phyloP scores from a whole-genome alignment of 352 stramenopile genomes.

The Globisporangium rhizosaccharum region DNA sequence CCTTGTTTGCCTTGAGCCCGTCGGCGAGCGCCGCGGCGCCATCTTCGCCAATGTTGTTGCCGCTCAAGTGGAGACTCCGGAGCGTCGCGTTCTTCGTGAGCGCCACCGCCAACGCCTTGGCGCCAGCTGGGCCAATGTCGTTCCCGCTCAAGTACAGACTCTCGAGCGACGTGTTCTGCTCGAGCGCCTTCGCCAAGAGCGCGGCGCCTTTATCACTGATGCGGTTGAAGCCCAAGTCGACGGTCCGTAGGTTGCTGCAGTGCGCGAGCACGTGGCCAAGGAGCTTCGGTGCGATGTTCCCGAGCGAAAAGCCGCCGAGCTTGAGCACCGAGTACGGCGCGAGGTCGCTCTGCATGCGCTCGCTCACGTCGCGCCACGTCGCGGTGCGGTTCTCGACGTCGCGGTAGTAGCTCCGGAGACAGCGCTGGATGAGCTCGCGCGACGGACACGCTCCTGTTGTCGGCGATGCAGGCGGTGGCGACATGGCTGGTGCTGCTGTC shows the following conservation, averaged over 20 bases:
- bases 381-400: conserved; percentile 25
- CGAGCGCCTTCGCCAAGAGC: conserved; percentile 48
- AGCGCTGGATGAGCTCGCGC: conserved; percentile 59
- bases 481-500: background rate
- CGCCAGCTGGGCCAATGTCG: conserved; percentile 61
- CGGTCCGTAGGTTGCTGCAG: conserved; percentile 37
- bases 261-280: conserved; percentile 47
- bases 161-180: conserved; percentile 57
- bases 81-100: conserved; percentile 57
- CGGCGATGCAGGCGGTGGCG: background rate
- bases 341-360: conserved; percentile 49
- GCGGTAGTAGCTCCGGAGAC: conserved; percentile 49
- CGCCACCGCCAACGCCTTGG: conserved; percentile 36
- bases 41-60: conserved; percentile 82
- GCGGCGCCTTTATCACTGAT: conserved; percentile 63
- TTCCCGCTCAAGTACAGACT: conserved; percentile 80
- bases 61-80: conserved; percentile 63
- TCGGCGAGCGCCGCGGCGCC: conserved; percentile 44
- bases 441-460: conserved; percentile 28
- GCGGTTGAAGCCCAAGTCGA: conserved; percentile 80
- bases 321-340: conserved; percentile 63
- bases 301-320: conserved; percentile 73
- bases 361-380: conserved; percentile 30
- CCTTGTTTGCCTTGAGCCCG: conserved; percentile 45
- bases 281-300: conserved; percentile 53